Evolutionary conservation across 139 green algal genomes (phyloP).

Genomic region (Chlamydomonas incerta): DNA sequence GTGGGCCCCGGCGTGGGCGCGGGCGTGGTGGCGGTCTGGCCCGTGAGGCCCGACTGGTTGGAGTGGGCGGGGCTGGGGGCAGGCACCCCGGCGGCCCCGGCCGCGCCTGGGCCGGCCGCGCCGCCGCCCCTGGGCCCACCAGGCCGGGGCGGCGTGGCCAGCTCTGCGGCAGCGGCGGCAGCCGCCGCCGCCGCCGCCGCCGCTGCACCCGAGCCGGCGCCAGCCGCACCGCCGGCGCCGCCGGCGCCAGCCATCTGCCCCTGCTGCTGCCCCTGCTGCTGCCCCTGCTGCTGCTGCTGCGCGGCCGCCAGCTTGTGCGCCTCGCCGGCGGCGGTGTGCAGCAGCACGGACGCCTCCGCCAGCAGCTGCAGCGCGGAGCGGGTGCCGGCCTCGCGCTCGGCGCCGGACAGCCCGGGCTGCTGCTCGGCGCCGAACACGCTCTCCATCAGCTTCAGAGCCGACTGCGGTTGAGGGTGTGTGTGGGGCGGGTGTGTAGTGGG

Average conservation of each 20-base stretch:
- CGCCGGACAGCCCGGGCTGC: not conserved
- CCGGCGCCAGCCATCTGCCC: not conserved
- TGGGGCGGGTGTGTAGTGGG: no score
- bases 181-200: not conserved
- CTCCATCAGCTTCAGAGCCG: conserved; percentile 40
- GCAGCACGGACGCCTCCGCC: not conserved
- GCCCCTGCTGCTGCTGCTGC: not conserved
- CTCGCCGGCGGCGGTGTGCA: not conserved
- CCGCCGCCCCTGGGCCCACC: not conserved
- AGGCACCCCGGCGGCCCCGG: no score
- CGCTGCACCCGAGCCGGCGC: not conserved
- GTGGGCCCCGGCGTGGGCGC: not conserved
- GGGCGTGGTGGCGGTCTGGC: no score
- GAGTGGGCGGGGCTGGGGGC: no score
- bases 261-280: not conserved
- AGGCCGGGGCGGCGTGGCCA: no score
- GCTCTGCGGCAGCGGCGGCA: not conserved
- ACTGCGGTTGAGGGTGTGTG: no score
- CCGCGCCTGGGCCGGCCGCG: not conserved
- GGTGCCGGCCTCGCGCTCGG: conserved; percentile 21
- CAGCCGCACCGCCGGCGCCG: not conserved
- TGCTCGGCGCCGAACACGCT: conserved; percentile 34
- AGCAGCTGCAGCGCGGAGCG: conserved; percentile 10
- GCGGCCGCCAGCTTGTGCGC: not conserved
- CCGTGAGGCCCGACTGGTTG: no score